Evolutionary conservation across 2,329 filamentous ascomycete species (phyloP).

Genomic region (Aspergillus puulaauensis): DNA sequence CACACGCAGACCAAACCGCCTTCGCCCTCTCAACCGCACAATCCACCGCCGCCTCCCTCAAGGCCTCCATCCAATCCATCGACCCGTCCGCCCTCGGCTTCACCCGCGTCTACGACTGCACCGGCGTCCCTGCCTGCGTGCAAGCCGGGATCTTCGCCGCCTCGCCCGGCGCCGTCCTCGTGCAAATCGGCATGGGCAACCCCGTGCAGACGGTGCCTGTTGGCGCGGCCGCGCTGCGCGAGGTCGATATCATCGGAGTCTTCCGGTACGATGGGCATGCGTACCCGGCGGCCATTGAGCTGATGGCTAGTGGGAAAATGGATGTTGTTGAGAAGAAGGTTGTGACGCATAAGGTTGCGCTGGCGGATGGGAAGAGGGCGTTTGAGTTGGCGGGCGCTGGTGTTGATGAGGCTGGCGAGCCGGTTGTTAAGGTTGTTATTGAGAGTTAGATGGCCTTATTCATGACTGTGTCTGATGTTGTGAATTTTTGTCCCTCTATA

Average conservation of each 20-base stretch:
- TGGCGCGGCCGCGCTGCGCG: conserved; percentile 54
- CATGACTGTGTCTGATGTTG: no score
- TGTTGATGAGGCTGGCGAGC: conserved; percentile 51
- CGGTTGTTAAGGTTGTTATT: conserved; percentile 56
- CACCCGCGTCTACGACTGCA: conserved; percentile 48
- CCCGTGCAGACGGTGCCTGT: conserved; percentile 55
- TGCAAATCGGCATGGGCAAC: conserved; percentile 59
- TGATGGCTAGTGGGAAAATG: conserved; percentile 52
- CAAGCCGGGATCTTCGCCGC: conserved; percentile 48
- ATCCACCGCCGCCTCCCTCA: conserved; percentile 33
- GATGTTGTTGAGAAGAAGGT: conserved; percentile 51
- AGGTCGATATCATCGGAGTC: conserved; percentile 59
- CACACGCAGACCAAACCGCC: conserved; percentile 32
- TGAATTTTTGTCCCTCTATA: not conserved
- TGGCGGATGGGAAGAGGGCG: conserved; percentile 51
- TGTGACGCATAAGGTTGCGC: conserved; percentile 52
- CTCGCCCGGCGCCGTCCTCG: conserved; percentile 50
- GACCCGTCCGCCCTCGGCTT: conserved; percentile 35
- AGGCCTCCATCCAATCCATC: conserved; percentile 2
- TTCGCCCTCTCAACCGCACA: conserved; percentile 38
- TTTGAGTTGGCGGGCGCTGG: conserved; percentile 53
- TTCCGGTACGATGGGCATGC: conserved; percentile 55
- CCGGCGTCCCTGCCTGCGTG: conserved; percentile 45
- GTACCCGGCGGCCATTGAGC: conserved; percentile 55
- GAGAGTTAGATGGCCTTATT: conserved; percentile 24